Base-by-base conservation (phyloP, 768 basidiomycete species). In the Phaeotremella fagi region DNA sequence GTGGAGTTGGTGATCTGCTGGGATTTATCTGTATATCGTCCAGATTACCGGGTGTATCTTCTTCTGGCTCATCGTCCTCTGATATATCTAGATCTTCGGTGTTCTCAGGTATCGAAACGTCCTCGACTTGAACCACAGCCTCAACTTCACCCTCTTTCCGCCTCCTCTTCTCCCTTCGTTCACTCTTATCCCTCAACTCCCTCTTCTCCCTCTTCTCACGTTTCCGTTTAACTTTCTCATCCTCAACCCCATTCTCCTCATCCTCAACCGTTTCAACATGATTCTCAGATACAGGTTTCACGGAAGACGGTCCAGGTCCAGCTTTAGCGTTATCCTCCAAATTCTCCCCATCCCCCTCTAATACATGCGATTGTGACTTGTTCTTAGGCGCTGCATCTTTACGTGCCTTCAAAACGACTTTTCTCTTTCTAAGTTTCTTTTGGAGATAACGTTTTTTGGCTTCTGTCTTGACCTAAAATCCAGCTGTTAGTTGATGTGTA, bases 361-460 rank as follows among this genome's bases (percentile, higher is more conserved):
- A 50, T 44, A 24, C 20, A 16, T 23, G 44, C 16, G 18, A 18
- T 57, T 62, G 3, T 25, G 47, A 31, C 54, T 66, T 67, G 48
- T 36, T 65, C 61, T 64, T 69, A 29, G 63, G 67, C 24, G 67
- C 53, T 16, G 65, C 36, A 7, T 57, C 60, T 47, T 70, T 71
- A 7, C 58, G 50, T 16, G 60, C 59, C 9, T 74, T 68, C 20
- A 54, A 59, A 24, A 73, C 59, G 22, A 75, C 77, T 74, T 85
- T 86, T 68, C 81, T 80, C 50, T 84, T 79, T 46, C 81, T 79
- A 58, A 82, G 82, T 75, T 90, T 90, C 45, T 82, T 82, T 66
- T 81, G 83, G 37, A 88, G 76, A 69, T 90, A 88, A 54, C 83
- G 78, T 61, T 82, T 74, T 71, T 88, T 86, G 1, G 86, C 84